Base-by-base conservation (phyloP, 75 land plant species). In the Cunninghamia lanceolata region DNA sequence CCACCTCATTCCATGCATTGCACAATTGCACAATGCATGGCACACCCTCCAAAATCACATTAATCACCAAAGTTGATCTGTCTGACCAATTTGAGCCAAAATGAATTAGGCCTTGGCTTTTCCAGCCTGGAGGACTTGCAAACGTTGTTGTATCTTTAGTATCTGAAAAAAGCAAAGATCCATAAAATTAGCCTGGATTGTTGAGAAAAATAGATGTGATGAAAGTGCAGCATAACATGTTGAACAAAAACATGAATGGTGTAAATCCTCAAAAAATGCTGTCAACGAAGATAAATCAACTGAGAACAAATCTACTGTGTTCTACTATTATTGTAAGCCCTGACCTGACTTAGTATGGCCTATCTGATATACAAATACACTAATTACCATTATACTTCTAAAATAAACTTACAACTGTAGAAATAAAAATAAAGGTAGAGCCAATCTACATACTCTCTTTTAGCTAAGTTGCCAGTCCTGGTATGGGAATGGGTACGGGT, bases 71-170 rank as follows among this genome's bases (percentile, higher is more conserved):
- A 30, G 74, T 21, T 6, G 35, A 71, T 71, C 35, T 71, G 11
- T 35, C 35, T 1, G 35, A 71, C 75, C 32, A 71, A 71, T 30
- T 71, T 71, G 11, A 11, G 75, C 75, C 75, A 71, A 71, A 71
- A 32, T 4, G 15, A 14, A 46, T 83, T 83, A 83, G 52, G 84
- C 50, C 59, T 83, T 83, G 34, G 59, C 84, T 59, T 83, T 83
- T 53, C 84, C 84, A 50, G 84, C 30, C 84, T 83, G 84, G 32
- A 52, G 84, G 21, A 19, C 84, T 50, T 83, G 84, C 54, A 83
- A 9, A n/a, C 84, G 84, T 46, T 83, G 84, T 53, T 83, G 84
- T 53, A 83, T 83, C 84, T 83, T 83, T 34, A 83, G 9, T 3
- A 83, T 83, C 84, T 83, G 84, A 0, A 71, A 71, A 34, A 71